Percentiles rank a stretch among this genome's conserved stretches.
These are phyloP conservation scores for Calycina herbarum DNA, from an alignment of 2,329 filamentous ascomycete genomes.

Conservation along the genomic window DNA sequence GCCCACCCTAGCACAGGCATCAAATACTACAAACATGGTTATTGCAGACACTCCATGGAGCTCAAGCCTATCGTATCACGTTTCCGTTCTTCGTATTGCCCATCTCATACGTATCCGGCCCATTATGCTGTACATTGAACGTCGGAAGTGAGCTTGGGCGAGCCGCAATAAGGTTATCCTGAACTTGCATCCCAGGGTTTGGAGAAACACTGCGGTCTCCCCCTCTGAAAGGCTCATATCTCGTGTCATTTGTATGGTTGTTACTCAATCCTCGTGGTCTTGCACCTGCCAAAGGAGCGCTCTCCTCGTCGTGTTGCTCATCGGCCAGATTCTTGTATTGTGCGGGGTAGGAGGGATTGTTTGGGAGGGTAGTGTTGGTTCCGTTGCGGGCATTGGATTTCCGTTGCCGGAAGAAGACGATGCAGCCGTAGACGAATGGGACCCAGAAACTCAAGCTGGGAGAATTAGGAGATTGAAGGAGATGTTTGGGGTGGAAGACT, in stretches of 20 bases:
- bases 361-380: slow-evolving; percentile 2
- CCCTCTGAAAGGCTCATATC: slow-evolving; percentile 26
- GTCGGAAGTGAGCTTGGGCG: slow-evolving; percentile 16
- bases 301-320: neutral
- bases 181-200: neutral
- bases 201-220: slow-evolving; percentile 9
- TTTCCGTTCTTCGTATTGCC: slow-evolving; percentile 17
- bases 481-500: neutral
- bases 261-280: slow-evolving; percentile 20
- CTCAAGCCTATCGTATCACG: neutral
- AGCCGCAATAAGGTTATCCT: slow-evolving; percentile 1
- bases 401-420: slow-evolving; percentile 26
- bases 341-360: neutral
- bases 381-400: slow-evolving; percentile 12
- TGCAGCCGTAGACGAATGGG: slow-evolving; percentile 31
- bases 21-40: too few relatives aligned
- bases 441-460: slow-evolving; percentile 28
- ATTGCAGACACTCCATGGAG: neutral
- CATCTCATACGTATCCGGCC: slow-evolving; percentile 25
- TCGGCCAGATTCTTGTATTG: slow-evolving; percentile 13
- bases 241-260: slow-evolving; percentile 26
- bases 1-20: too few relatives aligned
- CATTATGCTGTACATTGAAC: slow-evolving; percentile 28
- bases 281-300: slow-evolving; percentile 11
- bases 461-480: slow-evolving; percentile 3